Percentiles rank a stretch among this genome's conserved stretches.
Evolutionary conservation across 2,329 filamentous ascomycete species (phyloP).

Genomic region (Cladosporium velox): DNA sequence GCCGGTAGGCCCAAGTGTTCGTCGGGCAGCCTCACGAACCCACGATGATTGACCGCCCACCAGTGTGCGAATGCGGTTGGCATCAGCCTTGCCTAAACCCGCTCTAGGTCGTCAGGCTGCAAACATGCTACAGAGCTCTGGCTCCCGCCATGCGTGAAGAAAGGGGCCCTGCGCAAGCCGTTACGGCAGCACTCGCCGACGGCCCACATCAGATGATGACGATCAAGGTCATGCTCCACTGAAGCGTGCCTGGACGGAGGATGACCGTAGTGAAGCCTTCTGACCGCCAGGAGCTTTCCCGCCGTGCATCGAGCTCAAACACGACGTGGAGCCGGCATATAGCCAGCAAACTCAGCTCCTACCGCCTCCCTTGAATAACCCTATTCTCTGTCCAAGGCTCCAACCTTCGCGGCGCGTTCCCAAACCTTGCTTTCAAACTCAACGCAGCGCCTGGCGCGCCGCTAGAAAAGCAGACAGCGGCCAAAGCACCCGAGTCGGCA

Average conservation of each 20-base stretch:
- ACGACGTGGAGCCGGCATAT: conserved; percentile 17
- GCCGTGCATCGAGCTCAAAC: not conserved
- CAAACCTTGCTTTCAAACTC: conserved; percentile 18
- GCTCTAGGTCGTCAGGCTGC: conserved; percentile 16
- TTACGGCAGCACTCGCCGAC: conserved; percentile 18
- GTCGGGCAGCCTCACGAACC: conserved; percentile 19
- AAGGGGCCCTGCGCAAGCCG: conserved; percentile 20
- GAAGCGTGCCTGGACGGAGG: not conserved
- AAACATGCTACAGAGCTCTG: not conserved
- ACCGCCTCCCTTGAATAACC: not conserved
- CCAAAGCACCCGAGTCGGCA: conserved; percentile 15
- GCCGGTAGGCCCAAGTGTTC: conserved; percentile 8
- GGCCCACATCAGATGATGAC: conserved; percentile 15
- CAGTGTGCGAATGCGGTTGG: conserved; percentile 2
- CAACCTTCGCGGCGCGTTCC: conserved; percentile 21
- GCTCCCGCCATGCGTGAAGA: conserved; percentile 8
- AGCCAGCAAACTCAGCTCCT: conserved; percentile 13
- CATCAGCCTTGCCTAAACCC: conserved; percentile 16
- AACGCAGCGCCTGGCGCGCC: conserved; percentile 16
- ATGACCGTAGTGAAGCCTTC: conserved; percentile 11
- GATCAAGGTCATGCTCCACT: conserved; percentile 13
- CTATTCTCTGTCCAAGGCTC: not conserved
- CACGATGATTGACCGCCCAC: conserved; percentile 20
- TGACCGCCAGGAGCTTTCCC: conserved; percentile 15
- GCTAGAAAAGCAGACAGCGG: conserved; percentile 20